Evolutionary conservation across 106 monocot species (phyloP).

Genomic region (Apostasia ramifera): DNA sequence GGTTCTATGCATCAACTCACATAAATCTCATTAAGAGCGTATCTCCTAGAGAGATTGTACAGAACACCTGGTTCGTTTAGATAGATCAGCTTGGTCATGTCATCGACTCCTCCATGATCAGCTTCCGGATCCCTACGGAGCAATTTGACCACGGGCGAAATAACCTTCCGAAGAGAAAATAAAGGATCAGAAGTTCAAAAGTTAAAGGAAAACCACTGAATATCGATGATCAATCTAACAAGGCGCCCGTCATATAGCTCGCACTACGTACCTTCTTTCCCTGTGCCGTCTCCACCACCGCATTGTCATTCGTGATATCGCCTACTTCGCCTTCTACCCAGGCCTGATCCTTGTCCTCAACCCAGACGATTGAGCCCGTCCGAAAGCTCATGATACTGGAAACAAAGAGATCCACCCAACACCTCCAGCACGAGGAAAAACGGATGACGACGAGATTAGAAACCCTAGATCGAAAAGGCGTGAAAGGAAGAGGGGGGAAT

Average conservation of each 20-base stretch:
- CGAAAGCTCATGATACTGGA: constrained; percentile 20
- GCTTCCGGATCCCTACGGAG: constrained; percentile 67
- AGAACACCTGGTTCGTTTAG: constrained; percentile 86
- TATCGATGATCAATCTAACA: too few relatives aligned
- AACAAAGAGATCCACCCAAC: background rate
- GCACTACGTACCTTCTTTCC: constrained; percentile 22
- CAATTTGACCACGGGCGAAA: constrained; percentile 32
- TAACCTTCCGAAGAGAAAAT: constrained; percentile 24
- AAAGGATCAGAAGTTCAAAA: background rate
- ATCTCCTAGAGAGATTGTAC: constrained; percentile 70
- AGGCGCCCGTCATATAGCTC: too few relatives aligned
- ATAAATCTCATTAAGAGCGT: constrained; percentile 80
- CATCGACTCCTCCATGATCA: constrained; percentile 79
- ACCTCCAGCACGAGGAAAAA: background rate
- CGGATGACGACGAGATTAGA: too few relatives aligned
- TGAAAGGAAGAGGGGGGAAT: background rate
- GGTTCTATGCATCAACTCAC: constrained; percentile 24
- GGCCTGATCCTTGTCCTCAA: constrained; percentile 29
- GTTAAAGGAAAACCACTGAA: too few relatives aligned
- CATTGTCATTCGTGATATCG: constrained; percentile 11
- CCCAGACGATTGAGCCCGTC: constrained; percentile 41
- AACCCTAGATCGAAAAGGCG: too few relatives aligned
- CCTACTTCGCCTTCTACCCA: constrained; percentile 47
- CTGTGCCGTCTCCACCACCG: constrained; percentile 13
- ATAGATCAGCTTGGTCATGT: constrained; percentile 86